These are phyloP conservation scores for Hymenoscyphus occultus DNA, from an alignment of 2,329 filamentous ascomycete genomes.

Conservation along the genomic window DNA sequence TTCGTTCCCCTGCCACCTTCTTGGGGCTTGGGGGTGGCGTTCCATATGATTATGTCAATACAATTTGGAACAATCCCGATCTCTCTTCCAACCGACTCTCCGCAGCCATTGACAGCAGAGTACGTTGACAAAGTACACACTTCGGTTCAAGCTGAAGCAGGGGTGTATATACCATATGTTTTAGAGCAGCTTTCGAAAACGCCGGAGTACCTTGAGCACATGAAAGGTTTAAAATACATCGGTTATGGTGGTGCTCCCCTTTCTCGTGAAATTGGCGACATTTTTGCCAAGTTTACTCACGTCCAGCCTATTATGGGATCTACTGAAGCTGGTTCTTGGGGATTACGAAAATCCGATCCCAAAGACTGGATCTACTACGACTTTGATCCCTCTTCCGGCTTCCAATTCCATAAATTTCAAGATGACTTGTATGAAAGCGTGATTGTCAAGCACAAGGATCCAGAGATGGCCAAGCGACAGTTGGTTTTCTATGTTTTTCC, in stretches of 20 bases:
- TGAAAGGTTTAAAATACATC: constrained; percentile 10
- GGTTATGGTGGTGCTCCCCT: constrained; percentile 10
- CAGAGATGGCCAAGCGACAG: constrained; percentile 3
- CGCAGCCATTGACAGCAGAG: constrained; percentile 4
- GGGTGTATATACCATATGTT: constrained; percentile 10
- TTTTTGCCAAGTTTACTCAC: constrained; percentile 6
- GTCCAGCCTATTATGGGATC: constrained; percentile 5
- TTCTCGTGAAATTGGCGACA: constrained; percentile 1
- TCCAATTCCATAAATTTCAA: constrained; percentile 1
- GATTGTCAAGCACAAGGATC: constrained; percentile 8
- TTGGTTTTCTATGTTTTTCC: constrained; percentile 9
- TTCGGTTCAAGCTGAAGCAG: constrained; percentile 2
- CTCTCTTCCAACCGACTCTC: not conserved
- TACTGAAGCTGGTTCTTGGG: constrained; percentile 8
- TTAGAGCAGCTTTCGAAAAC: constrained; percentile 6
- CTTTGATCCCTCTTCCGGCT: constrained; percentile 7
- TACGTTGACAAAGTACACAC: constrained; percentile 9
- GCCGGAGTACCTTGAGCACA: not conserved
- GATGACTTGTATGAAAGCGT: constrained; percentile 9
- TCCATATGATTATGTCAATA: constrained; percentile 3
- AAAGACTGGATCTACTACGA: constrained; percentile 10
- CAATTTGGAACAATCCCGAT: constrained; percentile 6
- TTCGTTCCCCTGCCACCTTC: constrained; percentile 5
- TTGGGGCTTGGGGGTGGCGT: not conserved
- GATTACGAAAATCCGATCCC: not conserved